Evolutionary conservation across 495 filamentous ascomycete species (phyloP), one percentile per base, ranked within the genome.

Genomic region (Daldinia bambusicola): DNA sequence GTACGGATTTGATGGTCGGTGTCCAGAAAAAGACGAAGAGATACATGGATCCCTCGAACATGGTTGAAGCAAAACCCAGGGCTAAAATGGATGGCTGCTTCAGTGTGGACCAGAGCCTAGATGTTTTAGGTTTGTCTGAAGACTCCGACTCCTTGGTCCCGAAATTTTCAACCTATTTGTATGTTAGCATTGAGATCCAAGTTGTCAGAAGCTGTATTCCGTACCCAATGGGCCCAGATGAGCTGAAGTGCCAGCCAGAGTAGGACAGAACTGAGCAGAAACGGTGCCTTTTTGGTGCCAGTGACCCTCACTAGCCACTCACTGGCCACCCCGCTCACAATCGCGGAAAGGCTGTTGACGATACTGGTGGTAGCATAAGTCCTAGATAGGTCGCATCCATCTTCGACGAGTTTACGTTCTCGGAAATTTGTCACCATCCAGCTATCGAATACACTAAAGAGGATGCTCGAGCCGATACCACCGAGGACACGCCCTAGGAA

Each of bases 1-100:
- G 77, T 26, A 80, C 78, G 0, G 82, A 76, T 34, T 80, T 79
- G 6, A 88, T 78, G 12, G 81, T 79, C 3, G 86, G 84, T 9
- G 83, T 77, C 83, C 84, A 86, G 74, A 87, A 85, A 78, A 88
- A 87, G 37, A 88, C 83, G 61, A 86, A 88, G 14, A 88, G 81
- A 72, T 87, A 88, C 84, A 88, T 87, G 3, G 85, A 85, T 7
- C 85, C 84, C 66, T 89, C 85, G 70, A 87, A 87, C 70, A 84
- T 79, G 50, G 83, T 84, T 2, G 84, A 84, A 10, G 82, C 80
- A 26, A 86, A 70, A 5, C 77, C 80, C 14, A 88, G 79, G 2
- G 81, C 75, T 22, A 84, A 64, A 7, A 86, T 76, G 20, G 77
- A 75, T n/a, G 81, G 82, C 62, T 80, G 75, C 55, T 64, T 72